phyloP scores from a whole-genome alignment of 2,329 filamentous ascomycete species.

The Coniochaeta hoffmannii region DNA sequence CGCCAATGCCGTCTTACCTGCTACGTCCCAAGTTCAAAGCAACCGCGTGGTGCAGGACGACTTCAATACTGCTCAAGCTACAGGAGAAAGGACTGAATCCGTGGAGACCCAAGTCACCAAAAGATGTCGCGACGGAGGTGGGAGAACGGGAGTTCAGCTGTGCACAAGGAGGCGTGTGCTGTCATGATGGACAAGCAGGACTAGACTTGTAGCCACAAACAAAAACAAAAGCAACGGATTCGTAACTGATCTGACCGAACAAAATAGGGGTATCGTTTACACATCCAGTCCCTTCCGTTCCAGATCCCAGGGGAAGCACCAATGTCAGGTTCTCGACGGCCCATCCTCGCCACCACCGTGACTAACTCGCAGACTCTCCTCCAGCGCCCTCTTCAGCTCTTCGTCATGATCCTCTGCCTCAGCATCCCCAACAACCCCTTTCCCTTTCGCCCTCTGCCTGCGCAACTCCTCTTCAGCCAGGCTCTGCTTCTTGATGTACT shows the following conservation, averaged over 20 bases:
- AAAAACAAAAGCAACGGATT: not conserved
- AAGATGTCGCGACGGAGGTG: constrained; percentile 15
- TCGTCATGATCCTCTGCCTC: constrained; percentile 48
- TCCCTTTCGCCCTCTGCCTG: constrained; percentile 27
- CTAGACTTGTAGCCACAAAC: not conserved
- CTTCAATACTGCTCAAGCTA: too few species aligned
- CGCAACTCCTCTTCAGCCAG: constrained; percentile 56
- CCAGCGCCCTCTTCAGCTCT: constrained; percentile 46
- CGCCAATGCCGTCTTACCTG: too few species aligned
- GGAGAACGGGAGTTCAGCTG: constrained; percentile 17
- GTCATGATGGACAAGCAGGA: constrained; percentile 2
- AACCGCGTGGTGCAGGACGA: constrained; percentile 2
- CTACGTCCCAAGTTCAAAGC: too few species aligned
- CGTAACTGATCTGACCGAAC: not conserved
- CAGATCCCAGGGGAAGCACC: not conserved
- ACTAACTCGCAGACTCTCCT: constrained; percentile 43
- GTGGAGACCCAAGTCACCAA: constrained; percentile 15
- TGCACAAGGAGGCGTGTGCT: not conserved
- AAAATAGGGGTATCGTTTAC: not conserved
- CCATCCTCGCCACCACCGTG: constrained; percentile 6
- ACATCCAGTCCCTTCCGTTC: not conserved
- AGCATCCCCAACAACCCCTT: constrained; percentile 16
- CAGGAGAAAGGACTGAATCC: too few species aligned
- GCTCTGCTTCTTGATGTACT: constrained; percentile 73
- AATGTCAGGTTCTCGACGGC: constrained; percentile 2